phyloP scores from a whole-genome alignment of 2,329 filamentous ascomycete genomes.

The Talaromyces islandicus region DNA sequence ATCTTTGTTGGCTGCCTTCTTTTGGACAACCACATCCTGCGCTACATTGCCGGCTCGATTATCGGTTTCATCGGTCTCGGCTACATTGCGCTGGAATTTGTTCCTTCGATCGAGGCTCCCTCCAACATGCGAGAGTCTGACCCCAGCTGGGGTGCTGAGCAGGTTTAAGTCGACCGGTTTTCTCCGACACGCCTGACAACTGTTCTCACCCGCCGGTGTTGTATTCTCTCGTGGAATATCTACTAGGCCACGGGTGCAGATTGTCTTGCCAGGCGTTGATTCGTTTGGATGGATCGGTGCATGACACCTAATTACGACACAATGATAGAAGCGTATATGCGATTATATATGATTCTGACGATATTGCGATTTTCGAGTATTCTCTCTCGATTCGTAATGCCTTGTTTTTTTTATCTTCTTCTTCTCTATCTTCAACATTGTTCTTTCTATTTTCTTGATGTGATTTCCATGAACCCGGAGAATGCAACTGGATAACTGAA shows the following conservation, averaged over 20 bases:
- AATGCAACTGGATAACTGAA: not conserved
- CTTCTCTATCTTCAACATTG: not conserved
- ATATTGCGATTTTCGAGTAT: not conserved
- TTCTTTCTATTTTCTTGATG: not conserved
- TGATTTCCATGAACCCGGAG: not conserved
- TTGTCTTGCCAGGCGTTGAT: not conserved
- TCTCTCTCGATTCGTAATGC: not conserved
- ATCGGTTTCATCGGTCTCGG: slow-evolving; percentile 71
- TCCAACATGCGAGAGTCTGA: slow-evolving; percentile 77
- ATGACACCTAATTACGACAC: not conserved
- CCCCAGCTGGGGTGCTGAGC: slow-evolving; percentile 69
- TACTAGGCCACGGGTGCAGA: not conserved
- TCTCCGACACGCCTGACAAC: not conserved
- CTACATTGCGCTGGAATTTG: slow-evolving; percentile 70
- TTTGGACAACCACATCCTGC: slow-evolving; percentile 60
- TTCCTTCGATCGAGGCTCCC: slow-evolving; percentile 72
- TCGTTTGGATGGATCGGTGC: not conserved
- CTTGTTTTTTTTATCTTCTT: not conserved
- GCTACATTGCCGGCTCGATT: slow-evolving; percentile 69
- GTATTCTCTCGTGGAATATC: not conserved
- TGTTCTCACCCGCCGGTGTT: not conserved
- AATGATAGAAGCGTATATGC: not conserved
- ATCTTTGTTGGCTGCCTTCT: slow-evolving; percentile 88
- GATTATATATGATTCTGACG: not conserved
- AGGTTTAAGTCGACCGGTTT: slow-evolving; percentile 49